These are phyloP conservation scores for Agaricus blazei DNA, from an alignment of 768 basidiomycete species.

Conservation along the genomic window DNA sequence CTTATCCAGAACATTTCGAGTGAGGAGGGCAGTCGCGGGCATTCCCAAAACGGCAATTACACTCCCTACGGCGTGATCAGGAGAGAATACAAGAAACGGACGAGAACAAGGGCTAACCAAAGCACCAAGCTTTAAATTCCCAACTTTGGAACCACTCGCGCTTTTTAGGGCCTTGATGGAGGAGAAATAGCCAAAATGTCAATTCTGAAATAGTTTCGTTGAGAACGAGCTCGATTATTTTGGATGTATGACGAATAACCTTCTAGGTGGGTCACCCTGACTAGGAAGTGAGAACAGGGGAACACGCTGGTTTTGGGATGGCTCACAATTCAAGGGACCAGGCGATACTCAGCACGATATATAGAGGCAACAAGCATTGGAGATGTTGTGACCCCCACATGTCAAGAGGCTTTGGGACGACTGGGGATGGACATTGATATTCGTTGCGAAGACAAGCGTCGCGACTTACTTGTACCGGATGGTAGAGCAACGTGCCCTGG, in stretches of 20 bases:
- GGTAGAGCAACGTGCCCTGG: conserved; percentile 36
- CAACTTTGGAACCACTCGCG: conserved; percentile 76
- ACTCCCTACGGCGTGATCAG: conserved; percentile 43
- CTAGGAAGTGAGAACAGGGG: not conserved
- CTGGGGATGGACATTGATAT: conserved; percentile 24
- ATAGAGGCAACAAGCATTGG: conserved; percentile 61
- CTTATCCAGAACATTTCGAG: conserved; percentile 52
- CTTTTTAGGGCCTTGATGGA: conserved; percentile 68
- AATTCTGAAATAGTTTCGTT: conserved; percentile 42
- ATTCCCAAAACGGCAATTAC: conserved; percentile 60
- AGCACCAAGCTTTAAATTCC: conserved; percentile 72
- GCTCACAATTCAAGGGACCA: conserved; percentile 79
- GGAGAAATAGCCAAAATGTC: conserved; percentile 78
- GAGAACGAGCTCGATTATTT: not conserved
- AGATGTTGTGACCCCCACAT: conserved; percentile 42
- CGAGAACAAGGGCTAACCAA: conserved; percentile 38
- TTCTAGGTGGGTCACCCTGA: conserved; percentile 77
- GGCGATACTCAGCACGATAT: conserved; percentile 63
- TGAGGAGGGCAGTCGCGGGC: conserved; percentile 62
- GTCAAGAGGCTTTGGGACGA: conserved; percentile 51
- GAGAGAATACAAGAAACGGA: not conserved
- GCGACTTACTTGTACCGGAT: conserved; percentile 27
- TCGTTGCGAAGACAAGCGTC: not conserved
- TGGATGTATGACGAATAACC: conserved; percentile 30
- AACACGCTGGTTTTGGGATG: not conserved